Percentiles rank a stretch among this genome's conserved stretches.
These are phyloP conservation scores for Lyophyllum shimeji DNA, from an alignment of 768 basidiomycete genomes.

Conservation along the genomic window DNA sequence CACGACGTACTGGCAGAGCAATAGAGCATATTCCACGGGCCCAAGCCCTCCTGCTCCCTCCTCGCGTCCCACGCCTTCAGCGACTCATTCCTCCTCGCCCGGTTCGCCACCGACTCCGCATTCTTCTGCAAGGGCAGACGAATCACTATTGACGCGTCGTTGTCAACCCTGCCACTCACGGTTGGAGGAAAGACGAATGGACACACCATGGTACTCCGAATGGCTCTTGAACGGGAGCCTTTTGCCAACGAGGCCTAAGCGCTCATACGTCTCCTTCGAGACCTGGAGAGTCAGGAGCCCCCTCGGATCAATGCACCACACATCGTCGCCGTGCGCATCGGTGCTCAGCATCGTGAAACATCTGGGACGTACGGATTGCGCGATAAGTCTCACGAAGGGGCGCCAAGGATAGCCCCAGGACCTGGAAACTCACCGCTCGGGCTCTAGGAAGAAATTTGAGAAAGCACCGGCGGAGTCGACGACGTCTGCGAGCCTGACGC, in stretches of 20 bases:
- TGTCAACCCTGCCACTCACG: constrained; percentile 2
- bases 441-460: constrained; percentile 1
- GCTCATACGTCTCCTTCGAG: constrained; percentile 57
- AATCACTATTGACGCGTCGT: constrained; percentile 37
- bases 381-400: neutral
- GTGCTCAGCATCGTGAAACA: constrained; percentile 33
- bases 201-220: constrained; percentile 48
- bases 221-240: constrained; percentile 52
- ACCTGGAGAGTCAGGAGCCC: constrained; percentile 58
- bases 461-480: constrained; percentile 22
- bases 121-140: constrained; percentile 41
- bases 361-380: constrained; percentile 7
- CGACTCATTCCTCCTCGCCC: constrained; percentile 37
- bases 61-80: constrained; percentile 50
- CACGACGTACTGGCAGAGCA: constrained; percentile 25
- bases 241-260: constrained; percentile 58
- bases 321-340: constrained; percentile 42
- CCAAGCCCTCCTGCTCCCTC: constrained; percentile 29
- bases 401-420: neutral
- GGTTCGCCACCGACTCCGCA: constrained; percentile 33
- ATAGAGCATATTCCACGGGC: constrained; percentile 48
- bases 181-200: neutral
- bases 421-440: constrained; percentile 2
- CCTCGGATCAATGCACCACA: constrained; percentile 70
- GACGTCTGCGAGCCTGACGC: constrained; percentile 40